Base-by-base conservation (phyloP, 331 rosid species). In the Rhamnella rubrinervis region DNA sequence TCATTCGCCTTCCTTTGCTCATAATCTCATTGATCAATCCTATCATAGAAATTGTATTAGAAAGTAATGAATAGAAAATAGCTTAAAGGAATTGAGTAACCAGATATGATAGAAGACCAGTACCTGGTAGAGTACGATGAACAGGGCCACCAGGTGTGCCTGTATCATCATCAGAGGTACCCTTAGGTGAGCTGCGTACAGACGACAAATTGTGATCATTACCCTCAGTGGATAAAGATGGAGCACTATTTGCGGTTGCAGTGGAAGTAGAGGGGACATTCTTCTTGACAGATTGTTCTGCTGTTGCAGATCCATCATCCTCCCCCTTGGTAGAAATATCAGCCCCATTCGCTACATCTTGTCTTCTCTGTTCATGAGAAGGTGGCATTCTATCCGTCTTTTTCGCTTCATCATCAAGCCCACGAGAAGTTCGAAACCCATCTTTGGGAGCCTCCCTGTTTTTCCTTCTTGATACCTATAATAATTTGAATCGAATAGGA, bases 61-160 rank as follows among this genome's bases (percentile, higher is more conserved):
- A 70, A 78, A 82, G n/a, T 40, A 20, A 31, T 17, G 39, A 60
- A 0, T 10, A 59, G 7, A 47, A 19, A 39, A 19, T 37, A 26
- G 31, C 46, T 37, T 11, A 50, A 70, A 41, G 35, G 56, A 31
- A 31, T 31, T 50, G n/a, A 13, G 70, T 44, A 55, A 76, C 47
- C 71, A 0, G 10, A 25, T 20, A 28, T 13, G 47, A 69, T 1
- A 59, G 28, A 71, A 68, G 28, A 62, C 57, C 68, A 74, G 70
- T 91, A 95, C 99, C 99, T 82, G 97, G 99, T 78, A 95, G 83
- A 71, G 99, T 95, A 76, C 74, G 96, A 80, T 87, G 91, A 77
- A 84, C 87, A 66, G 93, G 92, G 78, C 84, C 85, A 75, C 96
- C 96, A 71, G 80, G 91, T 14, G 87, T 72, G 71, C 84, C 79